phyloP scores from a whole-genome alignment of 306 rosid species.

The Oemleria cerasiformis region DNA sequence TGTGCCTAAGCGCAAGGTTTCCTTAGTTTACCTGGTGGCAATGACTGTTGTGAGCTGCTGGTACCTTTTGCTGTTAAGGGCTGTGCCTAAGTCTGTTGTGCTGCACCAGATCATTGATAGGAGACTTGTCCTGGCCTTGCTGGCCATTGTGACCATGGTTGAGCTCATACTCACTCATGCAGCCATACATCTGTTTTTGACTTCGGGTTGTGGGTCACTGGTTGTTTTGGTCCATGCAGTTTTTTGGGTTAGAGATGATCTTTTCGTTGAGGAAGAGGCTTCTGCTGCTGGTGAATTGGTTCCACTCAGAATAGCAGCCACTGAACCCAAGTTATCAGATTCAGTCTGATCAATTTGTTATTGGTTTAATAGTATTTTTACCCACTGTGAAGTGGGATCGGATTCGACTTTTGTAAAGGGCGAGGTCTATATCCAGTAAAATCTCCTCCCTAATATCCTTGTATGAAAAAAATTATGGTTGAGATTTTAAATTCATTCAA shows the following conservation, averaged over 20 bases:
- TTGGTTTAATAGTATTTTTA: background rate
- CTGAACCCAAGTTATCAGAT: conserved; percentile 9
- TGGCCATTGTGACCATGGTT: conserved; percentile 39
- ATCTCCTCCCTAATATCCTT: too few species aligned
- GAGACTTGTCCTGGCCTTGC: conserved; percentile 35
- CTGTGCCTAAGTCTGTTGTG: conserved; percentile 36
- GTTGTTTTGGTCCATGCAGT: conserved; percentile 58
- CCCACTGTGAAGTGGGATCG: too few species aligned
- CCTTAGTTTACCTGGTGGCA: conserved; percentile 43
- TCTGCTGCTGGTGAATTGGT: conserved; percentile 29
- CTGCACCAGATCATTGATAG: conserved; percentile 43
- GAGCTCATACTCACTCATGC: conserved; percentile 45
- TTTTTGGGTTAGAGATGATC: conserved; percentile 37
- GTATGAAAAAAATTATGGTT: too few species aligned
- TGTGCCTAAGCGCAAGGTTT: conserved; percentile 43
- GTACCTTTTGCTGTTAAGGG: conserved; percentile 34
- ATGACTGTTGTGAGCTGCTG: conserved; percentile 49
- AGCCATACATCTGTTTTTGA: conserved; percentile 44
- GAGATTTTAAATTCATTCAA: too few species aligned
- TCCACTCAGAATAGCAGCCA: conserved; percentile 26
- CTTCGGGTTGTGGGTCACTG: conserved; percentile 40
- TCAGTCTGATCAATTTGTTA: conserved; percentile 28
- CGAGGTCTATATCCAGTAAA: too few species aligned
- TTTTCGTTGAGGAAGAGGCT: conserved; percentile 32
- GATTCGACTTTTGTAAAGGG: too few species aligned